Evolutionary conservation across 257 asterid genomes (phyloP).

Genomic region (Nyctanthes arbortristis): DNA sequence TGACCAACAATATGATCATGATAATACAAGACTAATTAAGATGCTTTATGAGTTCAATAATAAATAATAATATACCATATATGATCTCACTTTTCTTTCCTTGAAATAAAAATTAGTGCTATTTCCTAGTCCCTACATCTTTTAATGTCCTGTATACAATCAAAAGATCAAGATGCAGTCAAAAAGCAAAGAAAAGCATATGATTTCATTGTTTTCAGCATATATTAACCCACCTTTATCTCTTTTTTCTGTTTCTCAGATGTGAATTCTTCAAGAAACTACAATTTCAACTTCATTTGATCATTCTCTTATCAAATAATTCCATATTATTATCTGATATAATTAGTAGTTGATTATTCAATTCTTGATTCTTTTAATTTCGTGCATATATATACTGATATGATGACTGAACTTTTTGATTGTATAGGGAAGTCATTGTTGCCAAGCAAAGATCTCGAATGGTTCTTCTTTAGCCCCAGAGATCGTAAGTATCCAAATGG

Average conservation of each 20-base stretch:
- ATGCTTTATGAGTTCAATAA: constrained; percentile 34
- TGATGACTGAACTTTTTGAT: background rate
- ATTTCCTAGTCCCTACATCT: constrained; percentile 58
- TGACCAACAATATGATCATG: background rate
- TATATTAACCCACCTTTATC: constrained; percentile 27
- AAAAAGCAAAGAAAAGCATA: constrained; percentile 45
- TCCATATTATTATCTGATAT: background rate
- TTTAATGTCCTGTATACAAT: constrained; percentile 38
- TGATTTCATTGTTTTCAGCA: constrained; percentile 36
- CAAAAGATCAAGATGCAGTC: constrained; percentile 45
- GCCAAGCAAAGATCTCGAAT: constrained; percentile 98
- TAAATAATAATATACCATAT: background rate
- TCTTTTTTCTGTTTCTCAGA: constrained; percentile 14
- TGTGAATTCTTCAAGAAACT: background rate
- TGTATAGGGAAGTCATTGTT: constrained; percentile 76
- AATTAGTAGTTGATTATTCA: too few relatives aligned
- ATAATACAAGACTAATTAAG: constrained; percentile 9
- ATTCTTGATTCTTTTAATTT: background rate
- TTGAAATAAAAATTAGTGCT: background rate
- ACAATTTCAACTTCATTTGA: background rate
- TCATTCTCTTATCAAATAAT: background rate
- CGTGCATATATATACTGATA: background rate
- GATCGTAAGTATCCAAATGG: constrained; percentile 98
- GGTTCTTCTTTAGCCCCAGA: constrained; percentile 96
- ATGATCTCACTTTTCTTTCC: constrained; percentile 8